Evolutionary conservation across 1,284 basidiomycete species (phyloP).

Genomic region (Cutaneotrichosporon dermatis): DNA sequence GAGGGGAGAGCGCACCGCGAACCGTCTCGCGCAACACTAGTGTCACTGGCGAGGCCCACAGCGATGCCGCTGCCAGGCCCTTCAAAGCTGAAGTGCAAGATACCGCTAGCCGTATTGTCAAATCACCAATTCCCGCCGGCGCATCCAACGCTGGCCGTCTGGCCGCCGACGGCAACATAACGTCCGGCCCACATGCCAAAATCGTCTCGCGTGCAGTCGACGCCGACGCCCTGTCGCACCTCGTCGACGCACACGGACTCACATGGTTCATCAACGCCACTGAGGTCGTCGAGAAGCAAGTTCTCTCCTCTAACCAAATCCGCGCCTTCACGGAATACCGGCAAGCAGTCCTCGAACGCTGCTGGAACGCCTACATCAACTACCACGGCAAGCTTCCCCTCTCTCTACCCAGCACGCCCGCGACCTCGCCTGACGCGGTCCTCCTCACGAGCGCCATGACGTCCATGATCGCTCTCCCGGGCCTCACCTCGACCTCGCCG

Average conservation of each 20-base stretch:
- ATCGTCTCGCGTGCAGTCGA: not conserved
- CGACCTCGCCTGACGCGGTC: not conserved
- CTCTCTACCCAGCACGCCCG: not conserved
- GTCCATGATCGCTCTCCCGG: slow-evolving; percentile 1
- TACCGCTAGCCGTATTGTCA: no score
- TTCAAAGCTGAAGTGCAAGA: no score
- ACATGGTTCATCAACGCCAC: slow-evolving; percentile 18
- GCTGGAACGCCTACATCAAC: slow-evolving; percentile 14
- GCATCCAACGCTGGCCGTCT: no score
- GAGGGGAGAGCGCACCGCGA: not conserved
- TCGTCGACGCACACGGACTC: slow-evolving; percentile 9
- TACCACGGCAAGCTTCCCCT: slow-evolving; percentile 11
- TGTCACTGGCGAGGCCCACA: no score
- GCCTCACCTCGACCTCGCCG: not conserved
- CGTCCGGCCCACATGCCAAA: no score
- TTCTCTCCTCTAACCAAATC: slow-evolving; percentile 8
- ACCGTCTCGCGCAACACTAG: not conserved
- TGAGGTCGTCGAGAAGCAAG: slow-evolving; percentile 11
- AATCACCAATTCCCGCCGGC: no score
- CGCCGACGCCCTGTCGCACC: not conserved
- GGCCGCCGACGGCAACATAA: no score
- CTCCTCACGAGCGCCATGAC: not conserved
- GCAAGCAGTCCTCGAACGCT: slow-evolving; percentile 9
- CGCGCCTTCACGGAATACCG: slow-evolving; percentile 12
- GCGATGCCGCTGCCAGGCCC: no score